A percentile compares a stretch with the other conserved stretches of the same genome.
Conservation (phyloP, 1,139 yeast genomes). For the Pichia sp. region DNA sequence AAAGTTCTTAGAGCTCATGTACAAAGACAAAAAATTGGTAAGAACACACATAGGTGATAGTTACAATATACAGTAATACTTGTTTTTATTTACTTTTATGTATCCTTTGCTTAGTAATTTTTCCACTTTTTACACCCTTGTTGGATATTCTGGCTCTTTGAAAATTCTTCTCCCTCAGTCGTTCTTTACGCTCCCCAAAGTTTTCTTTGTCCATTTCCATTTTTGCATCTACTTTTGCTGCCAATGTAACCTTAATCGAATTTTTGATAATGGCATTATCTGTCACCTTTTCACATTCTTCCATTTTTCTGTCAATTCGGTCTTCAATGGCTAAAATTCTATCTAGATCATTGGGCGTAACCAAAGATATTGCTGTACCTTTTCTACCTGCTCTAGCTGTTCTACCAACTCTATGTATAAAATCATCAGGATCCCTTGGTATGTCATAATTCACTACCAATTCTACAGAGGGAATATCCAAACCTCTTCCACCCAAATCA, state of each 20-base stretch:
- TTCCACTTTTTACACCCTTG: neutral
- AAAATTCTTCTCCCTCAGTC: constrained; percentile 34
- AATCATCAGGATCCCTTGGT: constrained; percentile 96
- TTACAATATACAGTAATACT: constrained; percentile 1
- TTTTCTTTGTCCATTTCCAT: constrained; percentile 91
- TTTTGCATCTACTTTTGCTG: constrained; percentile 81
- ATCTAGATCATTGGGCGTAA: constrained; percentile 77
- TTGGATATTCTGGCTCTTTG: constrained; percentile 3
- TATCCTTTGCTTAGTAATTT: constrained; percentile 4
- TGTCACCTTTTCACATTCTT: constrained; percentile 55
- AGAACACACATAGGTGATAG: constrained; percentile 16
- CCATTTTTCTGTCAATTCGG: constrained; percentile 73
- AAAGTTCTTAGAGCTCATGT: constrained; percentile 79
- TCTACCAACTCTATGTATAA: constrained; percentile 98
- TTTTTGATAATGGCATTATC: constrained; percentile 72
- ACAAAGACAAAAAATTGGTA: constrained; percentile 80
- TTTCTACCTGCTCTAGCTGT: constrained; percentile 97
- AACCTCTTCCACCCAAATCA: constrained; percentile 95
- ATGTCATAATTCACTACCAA: constrained; percentile 86
- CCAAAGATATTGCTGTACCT: constrained; percentile 64
- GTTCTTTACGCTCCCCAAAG: constrained; percentile 68
- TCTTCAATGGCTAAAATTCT: constrained; percentile 82
- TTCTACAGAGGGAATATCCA: constrained; percentile 89
- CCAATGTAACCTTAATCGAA: constrained; percentile 60
- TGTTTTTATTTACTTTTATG: constrained; percentile 2